A percentile compares a stretch with the other conserved stretches of the same genome.
phyloP scores from a whole-genome alignment of 768 basidiomycete genomes.

The Boletus patriciae region DNA sequence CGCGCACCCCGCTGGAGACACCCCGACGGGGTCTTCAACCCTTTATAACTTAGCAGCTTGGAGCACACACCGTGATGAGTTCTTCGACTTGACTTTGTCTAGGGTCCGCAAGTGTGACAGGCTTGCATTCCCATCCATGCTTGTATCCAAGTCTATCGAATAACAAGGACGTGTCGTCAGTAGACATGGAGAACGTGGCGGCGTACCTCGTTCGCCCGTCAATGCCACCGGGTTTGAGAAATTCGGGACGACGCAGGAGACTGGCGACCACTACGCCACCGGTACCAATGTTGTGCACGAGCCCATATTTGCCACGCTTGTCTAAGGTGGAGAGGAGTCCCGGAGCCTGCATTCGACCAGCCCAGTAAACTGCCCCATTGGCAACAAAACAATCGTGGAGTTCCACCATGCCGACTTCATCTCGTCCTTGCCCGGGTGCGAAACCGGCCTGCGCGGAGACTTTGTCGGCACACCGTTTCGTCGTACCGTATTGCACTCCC shows the following conservation, averaged over 20 bases:
- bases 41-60: conserved; percentile 41
- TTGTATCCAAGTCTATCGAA: conserved; percentile 71
- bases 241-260: conserved; percentile 73
- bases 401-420: conserved; percentile 81
- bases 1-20: too few relatives aligned
- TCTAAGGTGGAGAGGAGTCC: conserved; percentile 63
- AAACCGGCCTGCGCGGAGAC: conserved; percentile 75
- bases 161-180: not conserved
- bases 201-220: conserved; percentile 67
- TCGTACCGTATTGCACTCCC: conserved; percentile 73
- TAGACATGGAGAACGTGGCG: not conserved
- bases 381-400: conserved; percentile 85
- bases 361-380: conserved; percentile 69
- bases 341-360: conserved; percentile 80
- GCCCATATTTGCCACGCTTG: conserved; percentile 71
- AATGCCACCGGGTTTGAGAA: conserved; percentile 61
- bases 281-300: conserved; percentile 82
- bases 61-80: conserved; percentile 48
- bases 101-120: conserved; percentile 63
- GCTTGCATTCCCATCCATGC: conserved; percentile 66
- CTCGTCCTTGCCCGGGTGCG: conserved; percentile 55
- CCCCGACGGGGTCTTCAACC: too few relatives aligned
- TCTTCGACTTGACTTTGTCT: conserved; percentile 73
- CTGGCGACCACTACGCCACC: conserved; percentile 80
- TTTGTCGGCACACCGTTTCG: conserved; percentile 62